Evolutionary conservation across 805 yeast species (phyloP).

Genomic region (Pichia thaimueangensis): DNA sequence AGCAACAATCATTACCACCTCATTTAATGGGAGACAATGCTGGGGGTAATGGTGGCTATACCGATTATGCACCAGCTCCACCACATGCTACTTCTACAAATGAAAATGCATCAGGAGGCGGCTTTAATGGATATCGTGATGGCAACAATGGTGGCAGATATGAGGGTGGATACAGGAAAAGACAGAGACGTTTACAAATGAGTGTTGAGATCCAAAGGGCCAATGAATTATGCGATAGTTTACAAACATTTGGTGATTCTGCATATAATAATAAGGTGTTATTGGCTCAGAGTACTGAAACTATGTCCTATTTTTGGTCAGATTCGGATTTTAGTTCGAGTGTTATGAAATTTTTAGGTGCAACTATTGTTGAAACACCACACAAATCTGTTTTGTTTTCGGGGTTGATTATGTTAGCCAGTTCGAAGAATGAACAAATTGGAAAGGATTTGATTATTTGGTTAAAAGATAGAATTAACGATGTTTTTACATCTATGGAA

Average conservation of each 20-base stretch:
- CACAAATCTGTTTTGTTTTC: slow-evolving; percentile 76
- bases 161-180: slow-evolving; percentile 9
- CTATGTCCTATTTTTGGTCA: slow-evolving; percentile 47
- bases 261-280: slow-evolving; percentile 33
- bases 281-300: slow-evolving; percentile 37
- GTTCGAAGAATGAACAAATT: slow-evolving; percentile 54
- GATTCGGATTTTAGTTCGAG: slow-evolving; percentile 55
- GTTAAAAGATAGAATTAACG: slow-evolving; percentile 59
- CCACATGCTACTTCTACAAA: not conserved
- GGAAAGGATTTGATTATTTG: slow-evolving; percentile 66
- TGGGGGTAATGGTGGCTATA: not conserved
- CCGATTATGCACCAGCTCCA: slow-evolving; percentile 2
- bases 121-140: no score
- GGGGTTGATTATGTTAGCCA: slow-evolving; percentile 58
- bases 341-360: slow-evolving; percentile 55
- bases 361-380: slow-evolving; percentile 81
- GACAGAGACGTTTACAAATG: slow-evolving; percentile 12
- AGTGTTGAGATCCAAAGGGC: slow-evolving; percentile 30
- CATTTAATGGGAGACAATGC: slow-evolving; percentile 4
- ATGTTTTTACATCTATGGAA: slow-evolving; percentile 32
- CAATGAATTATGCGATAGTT: slow-evolving; percentile 42
- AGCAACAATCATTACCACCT: slow-evolving; percentile 4
- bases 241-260: slow-evolving; percentile 46
- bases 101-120: no score
- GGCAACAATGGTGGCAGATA: not conserved